phyloP scores from a whole-genome alignment of 2,329 filamentous ascomycete genomes.

The Ascochyta koolunga region DNA sequence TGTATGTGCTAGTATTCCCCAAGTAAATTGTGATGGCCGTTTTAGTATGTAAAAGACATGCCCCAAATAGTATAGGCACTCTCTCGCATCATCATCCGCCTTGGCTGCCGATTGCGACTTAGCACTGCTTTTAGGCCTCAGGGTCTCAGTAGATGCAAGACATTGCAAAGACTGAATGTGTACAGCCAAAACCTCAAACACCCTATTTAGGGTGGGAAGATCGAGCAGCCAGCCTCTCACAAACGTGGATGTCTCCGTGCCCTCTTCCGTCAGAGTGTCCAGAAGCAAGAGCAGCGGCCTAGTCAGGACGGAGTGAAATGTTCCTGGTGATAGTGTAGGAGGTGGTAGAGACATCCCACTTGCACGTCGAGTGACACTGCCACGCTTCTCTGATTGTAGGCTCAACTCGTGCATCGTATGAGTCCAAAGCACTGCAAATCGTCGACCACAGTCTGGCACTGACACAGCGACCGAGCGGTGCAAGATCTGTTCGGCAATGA shows the following conservation, averaged over 20 bases:
- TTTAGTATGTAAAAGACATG: slow-evolving; percentile 75
- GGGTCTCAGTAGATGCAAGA: slow-evolving; percentile 25
- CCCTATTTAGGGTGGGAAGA: slow-evolving; percentile 58
- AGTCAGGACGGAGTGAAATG: slow-evolving; percentile 76
- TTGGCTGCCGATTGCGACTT: background rate
- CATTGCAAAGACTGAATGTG: slow-evolving; percentile 43
- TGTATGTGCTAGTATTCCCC: slow-evolving; percentile 72
- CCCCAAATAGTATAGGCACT: slow-evolving; percentile 78
- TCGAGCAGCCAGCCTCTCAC: slow-evolving; percentile 81
- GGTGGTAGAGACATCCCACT: slow-evolving; percentile 38
- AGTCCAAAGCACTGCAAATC: slow-evolving; percentile 81
- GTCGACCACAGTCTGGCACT: slow-evolving; percentile 64
- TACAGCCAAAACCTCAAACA: slow-evolving; percentile 47
- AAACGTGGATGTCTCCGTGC: slow-evolving; percentile 75
- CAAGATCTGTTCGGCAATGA: slow-evolving; percentile 55
- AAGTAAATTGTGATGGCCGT: slow-evolving; percentile 71
- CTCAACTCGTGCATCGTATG: slow-evolving; percentile 62
- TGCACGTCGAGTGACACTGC: slow-evolving; percentile 33
- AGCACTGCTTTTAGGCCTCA: slow-evolving; percentile 17
- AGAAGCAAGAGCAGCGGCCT: slow-evolving; percentile 82
- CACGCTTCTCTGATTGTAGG: slow-evolving; percentile 44
- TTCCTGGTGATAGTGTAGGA: slow-evolving; percentile 49
- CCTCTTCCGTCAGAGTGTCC: slow-evolving; percentile 75
- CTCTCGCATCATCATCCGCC: slow-evolving; percentile 69
- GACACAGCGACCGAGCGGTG: background rate